Evolutionary conservation across 305 asterid genomes (phyloP).

Genomic region (Fraxinus ornus): DNA sequence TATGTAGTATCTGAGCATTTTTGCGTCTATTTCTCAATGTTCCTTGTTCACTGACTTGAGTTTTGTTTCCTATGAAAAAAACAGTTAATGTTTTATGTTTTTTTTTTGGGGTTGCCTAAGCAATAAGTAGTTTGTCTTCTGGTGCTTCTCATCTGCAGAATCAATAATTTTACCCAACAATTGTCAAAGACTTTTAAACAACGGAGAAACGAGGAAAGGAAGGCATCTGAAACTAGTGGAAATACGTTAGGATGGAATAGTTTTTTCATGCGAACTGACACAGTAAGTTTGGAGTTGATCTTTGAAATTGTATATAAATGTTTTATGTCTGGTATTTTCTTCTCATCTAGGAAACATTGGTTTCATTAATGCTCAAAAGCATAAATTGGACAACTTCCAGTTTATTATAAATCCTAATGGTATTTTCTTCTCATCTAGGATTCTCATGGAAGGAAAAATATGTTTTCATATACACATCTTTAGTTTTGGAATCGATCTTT

Average conservation of each 20-base stretch:
- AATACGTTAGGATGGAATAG: conserved; percentile 83
- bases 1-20: conserved; percentile 28
- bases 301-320: background rate
- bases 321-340: background rate
- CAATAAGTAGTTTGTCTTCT: conserved; percentile 16
- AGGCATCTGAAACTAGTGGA: conserved; percentile 84
- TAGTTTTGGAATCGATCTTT: background rate
- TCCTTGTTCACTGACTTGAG: conserved; percentile 4
- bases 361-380: too few relatives aligned
- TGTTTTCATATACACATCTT: background rate
- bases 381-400: too few relatives aligned
- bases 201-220: conserved; percentile 63
- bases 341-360: too few relatives aligned
- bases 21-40: background rate
- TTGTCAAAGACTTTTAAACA: conserved; percentile 69
- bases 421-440: too few relatives aligned
- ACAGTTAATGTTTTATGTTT: background rate
- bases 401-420: too few relatives aligned
- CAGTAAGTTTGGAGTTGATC: conserved; percentile 47
- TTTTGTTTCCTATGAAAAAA: background rate
- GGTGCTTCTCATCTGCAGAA: conserved; percentile 39
- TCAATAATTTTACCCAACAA: conserved; percentile 31
- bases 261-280: conserved; percentile 84
- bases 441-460: too few relatives aligned
- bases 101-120: background rate